phyloP scores from a whole-genome alignment of 805 yeast genomes.

The Wickerhamiella musiphila region DNA sequence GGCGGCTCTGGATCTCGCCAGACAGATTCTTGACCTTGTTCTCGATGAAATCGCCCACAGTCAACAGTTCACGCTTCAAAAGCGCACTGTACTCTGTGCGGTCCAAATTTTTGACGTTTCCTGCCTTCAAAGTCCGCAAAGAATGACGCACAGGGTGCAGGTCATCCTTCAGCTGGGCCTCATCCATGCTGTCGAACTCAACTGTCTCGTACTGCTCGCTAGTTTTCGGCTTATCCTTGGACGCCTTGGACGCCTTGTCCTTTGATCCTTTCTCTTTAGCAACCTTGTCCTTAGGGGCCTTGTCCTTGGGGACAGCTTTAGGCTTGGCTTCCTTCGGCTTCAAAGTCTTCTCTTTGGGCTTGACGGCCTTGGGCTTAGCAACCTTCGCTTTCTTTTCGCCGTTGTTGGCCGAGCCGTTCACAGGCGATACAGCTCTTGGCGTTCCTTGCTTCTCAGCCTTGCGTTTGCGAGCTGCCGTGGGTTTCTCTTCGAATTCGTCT shows the following conservation, averaged over 20 bases:
- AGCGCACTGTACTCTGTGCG: constrained; percentile 63
- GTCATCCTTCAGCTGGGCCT: constrained; percentile 39
- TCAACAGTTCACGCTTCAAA: constrained; percentile 47
- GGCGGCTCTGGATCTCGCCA: constrained; percentile 24
- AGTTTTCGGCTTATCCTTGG: constrained; percentile 6
- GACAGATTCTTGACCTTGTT: constrained; percentile 19
- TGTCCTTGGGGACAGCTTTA: constrained; percentile 6
- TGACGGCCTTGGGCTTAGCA: constrained; percentile 7
- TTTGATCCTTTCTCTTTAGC: constrained; percentile 2
- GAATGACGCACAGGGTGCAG: constrained; percentile 55
- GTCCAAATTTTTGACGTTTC: constrained; percentile 47
- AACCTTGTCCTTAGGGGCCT: constrained; percentile 9
- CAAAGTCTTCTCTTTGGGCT: constrained; percentile 3
- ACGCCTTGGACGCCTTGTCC: constrained; percentile 7
- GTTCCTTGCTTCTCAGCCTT: constrained; percentile 13
- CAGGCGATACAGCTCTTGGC: constrained; percentile 7
- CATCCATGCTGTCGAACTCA: constrained; percentile 71
- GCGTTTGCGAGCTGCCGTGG: constrained; percentile 3
- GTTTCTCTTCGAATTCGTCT: constrained; percentile 29
- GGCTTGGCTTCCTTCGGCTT: constrained; percentile 5
- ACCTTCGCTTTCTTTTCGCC: constrained; percentile 7
- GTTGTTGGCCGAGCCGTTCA: constrained; percentile 1
- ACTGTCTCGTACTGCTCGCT: constrained; percentile 17
- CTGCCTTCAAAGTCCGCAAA: constrained; percentile 47
- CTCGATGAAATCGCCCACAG: constrained; percentile 57